phyloP scores from a whole-genome alignment of 116 monocot genomes.

The Dioscorea cayenensis region DNA sequence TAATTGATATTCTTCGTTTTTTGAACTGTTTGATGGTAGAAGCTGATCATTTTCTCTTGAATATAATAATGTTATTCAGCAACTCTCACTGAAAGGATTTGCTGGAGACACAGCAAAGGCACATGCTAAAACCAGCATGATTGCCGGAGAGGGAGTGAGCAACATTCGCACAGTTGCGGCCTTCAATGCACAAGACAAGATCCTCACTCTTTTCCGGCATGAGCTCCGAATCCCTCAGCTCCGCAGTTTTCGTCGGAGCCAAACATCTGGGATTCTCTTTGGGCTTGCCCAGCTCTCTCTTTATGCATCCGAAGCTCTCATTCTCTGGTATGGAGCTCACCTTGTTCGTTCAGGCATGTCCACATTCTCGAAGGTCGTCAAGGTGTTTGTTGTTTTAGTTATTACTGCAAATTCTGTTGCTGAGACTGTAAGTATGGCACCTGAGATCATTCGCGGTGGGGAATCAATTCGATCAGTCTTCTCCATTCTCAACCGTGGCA shows the following conservation, averaged over 20 bases:
- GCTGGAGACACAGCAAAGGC: constrained; percentile 96
- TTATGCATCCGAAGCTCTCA: constrained; percentile 88
- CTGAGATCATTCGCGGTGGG: constrained; percentile 88
- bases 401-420: constrained; percentile 92
- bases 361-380: constrained; percentile 74
- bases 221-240: constrained; percentile 70
- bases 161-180: constrained; percentile 94
- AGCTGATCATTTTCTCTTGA: not conserved
- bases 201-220: constrained; percentile 46
- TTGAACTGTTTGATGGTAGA: not conserved
- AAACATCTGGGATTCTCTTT: constrained; percentile 72
- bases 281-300: constrained; percentile 83
- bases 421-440: constrained; percentile 86
- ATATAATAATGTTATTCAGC: constrained; percentile 35
- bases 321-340: constrained; percentile 96
- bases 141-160: constrained; percentile 97
- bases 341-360: constrained; percentile 56
- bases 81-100: constrained; percentile 96
- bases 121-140: constrained; percentile 97
- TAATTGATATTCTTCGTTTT: too few species aligned
- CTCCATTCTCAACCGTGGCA: constrained; percentile 67
- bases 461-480: constrained; percentile 86
- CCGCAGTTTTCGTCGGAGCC: constrained; percentile 68
- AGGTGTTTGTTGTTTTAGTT: constrained; percentile 83
- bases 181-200: constrained; percentile 83